Evolutionary conservation across 1,284 basidiomycete genomes (phyloP), one percentile per base, ranked within the genome.

Genomic region (Cryptococcus sp.): DNA sequence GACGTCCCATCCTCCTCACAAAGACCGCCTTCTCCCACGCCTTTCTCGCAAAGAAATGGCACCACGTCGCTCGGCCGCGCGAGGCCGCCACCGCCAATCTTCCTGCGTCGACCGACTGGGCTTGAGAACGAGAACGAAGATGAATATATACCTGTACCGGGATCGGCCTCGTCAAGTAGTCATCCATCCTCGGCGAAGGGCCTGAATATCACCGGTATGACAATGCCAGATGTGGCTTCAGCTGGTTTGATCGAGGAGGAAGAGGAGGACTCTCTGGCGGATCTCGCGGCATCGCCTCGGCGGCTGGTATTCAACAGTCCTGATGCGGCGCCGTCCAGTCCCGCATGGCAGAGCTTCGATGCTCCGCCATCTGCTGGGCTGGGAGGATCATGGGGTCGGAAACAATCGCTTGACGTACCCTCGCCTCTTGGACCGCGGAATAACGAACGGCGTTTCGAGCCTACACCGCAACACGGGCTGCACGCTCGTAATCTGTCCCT

Each of bases 401-500:
- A 22, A 25, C 51, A 50, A 27, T 54, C 57, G n/a, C 55, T 59
- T 8, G 50, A 57, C 7, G 48, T 57, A 16, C 59, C 59, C 16
- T 60, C 60, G 42, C 60, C 60, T 13, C 55, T 57, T 7, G 53
- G 44, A 23, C 49, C 65, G 19, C 50, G 53, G 35, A 48, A 11
- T 16, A 56, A 57, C 41, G 55, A 57, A 35, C 40, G 54, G 20
- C 57, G 62, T 10, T 72, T 73, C 54, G 71, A 71, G n/a, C 72
- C 72, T 8, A 70, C 71, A 0, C 68, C 71, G 23, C 47, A 62
- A 31, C 72, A 74, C 56, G 73, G 75, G 22, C 82, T 94, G 22
- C 93, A 97, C 75, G 91, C 91, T 4, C 86, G 92, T 51, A 97
- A 96, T 72, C 81, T 96, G 1, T 93, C 90, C 1, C 82, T 93